Base-by-base conservation (phyloP, 768 basidiomycete species). In the Leucosporidium yakuticum region DNA sequence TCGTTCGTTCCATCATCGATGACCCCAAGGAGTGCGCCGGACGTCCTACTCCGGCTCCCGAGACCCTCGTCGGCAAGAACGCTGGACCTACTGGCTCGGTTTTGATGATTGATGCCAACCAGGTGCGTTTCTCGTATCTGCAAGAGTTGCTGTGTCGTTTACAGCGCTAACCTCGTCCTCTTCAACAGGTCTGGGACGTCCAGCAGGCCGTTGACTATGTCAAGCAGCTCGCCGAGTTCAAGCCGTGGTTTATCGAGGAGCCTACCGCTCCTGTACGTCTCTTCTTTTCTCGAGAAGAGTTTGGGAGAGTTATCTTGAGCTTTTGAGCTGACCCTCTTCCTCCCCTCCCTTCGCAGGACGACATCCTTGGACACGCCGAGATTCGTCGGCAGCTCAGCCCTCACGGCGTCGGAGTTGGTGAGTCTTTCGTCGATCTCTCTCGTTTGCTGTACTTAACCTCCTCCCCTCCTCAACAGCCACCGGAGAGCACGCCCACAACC, bases 31-130 rank as follows among this genome's bases (percentile, higher is more conserved):
- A 89, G 77, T 84, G 91, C 50, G 74, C 82, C 0, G 74, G 80
- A 17, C 78, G 81, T 62, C 85, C 60, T 85, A 89, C 77, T 85
- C 86, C 25, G 81, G 81, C 55, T 80, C 84, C 67, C 81, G 69
- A 83, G 58, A 88, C 81, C 53, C 81, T 96, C 44, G 83, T 81
- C 50, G 91, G 88, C 5, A 97, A 96, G 84, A 96, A 96, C 71
- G 91, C 93, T 6, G 91, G 94, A 9, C 91, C 91, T 15, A 92
- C 92, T 0, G 94, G 95, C 7, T 85, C 88, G 39, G 94, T 97
- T 55, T 82, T 97, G 56, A 97, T 97, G 94, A 90, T 97, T 69
- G 94, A 97, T 79, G 89, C 94, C 49, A 98, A 98, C 79, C 94
- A 96, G 79, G 74, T 75, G 34, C 23, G 19, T 39, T 47, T 23